Base-by-base conservation (phyloP, 495 filamentous ascomycete genomes). In the Neurospora sp. region DNA sequence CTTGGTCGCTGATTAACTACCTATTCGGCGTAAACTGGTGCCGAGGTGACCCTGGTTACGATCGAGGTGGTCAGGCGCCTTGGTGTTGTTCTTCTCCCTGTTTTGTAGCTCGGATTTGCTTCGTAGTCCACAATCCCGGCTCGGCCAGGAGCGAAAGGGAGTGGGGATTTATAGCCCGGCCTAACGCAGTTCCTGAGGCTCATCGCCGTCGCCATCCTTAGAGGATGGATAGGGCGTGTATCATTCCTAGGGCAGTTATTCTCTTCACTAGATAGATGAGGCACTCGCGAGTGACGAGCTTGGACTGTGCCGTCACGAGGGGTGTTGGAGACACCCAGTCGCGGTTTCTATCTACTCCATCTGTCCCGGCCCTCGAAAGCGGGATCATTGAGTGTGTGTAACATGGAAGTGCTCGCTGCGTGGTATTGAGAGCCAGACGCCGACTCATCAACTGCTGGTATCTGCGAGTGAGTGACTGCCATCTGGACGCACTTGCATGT, bases 201-300 rank as follows among this genome's bases (percentile, higher is more conserved):
- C n/a, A 53, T 1, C 20, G 8, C 45, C 9, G 1, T 22, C 45
- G 20, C 45, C n/a, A 53, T 22, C n/a, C 2, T 1, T 12, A 22
- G n/a, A n/a, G n/a, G n/a, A n/a, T n/a, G n/a, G n/a, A n/a, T n/a
- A n/a, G n/a, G n/a, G n/a, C n/a, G n/a, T 53, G 45, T 22, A 53
- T 53, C 45, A 53, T 0, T 9, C 1, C n/a, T 5, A 48, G 0
- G 0, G 44, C 4, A 9, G 0, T 20, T 20, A 0, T 20, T 22
- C 45, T 53, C n/a, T 53, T 53, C 45, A 53, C 45, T 53, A 6
- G 0, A 5, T 4, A 2, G 1, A 10, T 3, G 4, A 22, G n/a
- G 1, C 1, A 22, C n/a, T 48, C n/a, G 3, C 45, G 1, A 1
- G 4, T 48, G 45, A 53, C 45, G 45, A 22, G 3, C 20, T 20